These are phyloP conservation scores for Trichophyton mentagrophytes DNA, from an alignment of 2,329 filamentous ascomycete genomes.

Conservation along the genomic window DNA sequence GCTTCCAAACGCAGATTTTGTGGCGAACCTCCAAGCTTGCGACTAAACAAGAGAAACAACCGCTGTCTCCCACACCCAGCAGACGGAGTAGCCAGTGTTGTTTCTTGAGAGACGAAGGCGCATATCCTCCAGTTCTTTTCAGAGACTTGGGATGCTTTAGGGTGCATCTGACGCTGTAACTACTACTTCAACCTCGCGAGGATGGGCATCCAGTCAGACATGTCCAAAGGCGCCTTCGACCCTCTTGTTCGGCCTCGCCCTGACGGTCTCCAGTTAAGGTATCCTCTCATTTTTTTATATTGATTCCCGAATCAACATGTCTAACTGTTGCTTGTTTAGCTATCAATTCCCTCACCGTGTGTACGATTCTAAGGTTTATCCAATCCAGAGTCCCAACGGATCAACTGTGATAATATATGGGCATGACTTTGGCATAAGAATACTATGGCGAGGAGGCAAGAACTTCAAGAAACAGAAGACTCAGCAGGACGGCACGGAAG, in stretches of 20 bases:
- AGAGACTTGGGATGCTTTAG: neutral
- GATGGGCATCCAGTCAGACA: neutral
- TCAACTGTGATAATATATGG: conserved; percentile 50
- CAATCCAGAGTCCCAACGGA: conserved; percentile 46
- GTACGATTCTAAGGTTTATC: conserved; percentile 45
- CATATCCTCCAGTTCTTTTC: neutral
- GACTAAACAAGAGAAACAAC: neutral
- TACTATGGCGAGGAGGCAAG: conserved; percentile 49
- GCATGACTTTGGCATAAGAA: conserved; percentile 44
- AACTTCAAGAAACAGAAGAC: conserved; percentile 29
- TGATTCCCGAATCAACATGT: neutral
- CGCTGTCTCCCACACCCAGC: neutral
- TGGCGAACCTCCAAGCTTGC: neutral
- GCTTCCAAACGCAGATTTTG: neutral
- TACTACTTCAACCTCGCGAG: neutral
- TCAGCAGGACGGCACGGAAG: conserved; percentile 13
- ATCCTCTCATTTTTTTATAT: conserved; percentile 2
- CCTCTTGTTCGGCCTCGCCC: conserved; percentile 29
- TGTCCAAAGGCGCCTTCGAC: conserved; percentile 12
- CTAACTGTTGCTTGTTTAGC: conserved; percentile 26
- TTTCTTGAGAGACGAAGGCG: neutral
- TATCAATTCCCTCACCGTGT: conserved; percentile 49
- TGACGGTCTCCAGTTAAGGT: conserved; percentile 34
- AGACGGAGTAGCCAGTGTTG: too few relatives aligned
- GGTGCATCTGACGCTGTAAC: neutral